Percentiles rank a stretch among this genome's conserved stretches.
These are phyloP conservation scores for Xylariaceae sp. DNA, from an alignment of 2,329 filamentous ascomycete species.

Conservation along the genomic window DNA sequence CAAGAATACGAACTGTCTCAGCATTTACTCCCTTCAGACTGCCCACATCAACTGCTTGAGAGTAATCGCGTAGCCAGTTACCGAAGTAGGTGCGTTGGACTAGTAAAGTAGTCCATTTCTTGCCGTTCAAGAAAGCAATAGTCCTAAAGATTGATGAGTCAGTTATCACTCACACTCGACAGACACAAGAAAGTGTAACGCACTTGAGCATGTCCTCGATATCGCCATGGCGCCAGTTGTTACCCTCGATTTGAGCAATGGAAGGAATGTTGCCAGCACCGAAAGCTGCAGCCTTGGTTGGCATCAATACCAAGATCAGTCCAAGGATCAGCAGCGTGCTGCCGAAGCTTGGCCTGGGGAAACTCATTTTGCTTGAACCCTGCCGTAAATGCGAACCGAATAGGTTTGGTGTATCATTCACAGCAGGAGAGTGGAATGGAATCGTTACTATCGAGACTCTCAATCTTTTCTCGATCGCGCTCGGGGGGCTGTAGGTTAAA, in stretches of 20 bases:
- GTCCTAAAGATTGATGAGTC: slow-evolving; percentile 35
- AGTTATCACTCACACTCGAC: background rate
- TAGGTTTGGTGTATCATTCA: too few relatives aligned
- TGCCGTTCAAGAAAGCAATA: slow-evolving; percentile 70
- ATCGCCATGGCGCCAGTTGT: slow-evolving; percentile 70
- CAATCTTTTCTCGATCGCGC: too few relatives aligned
- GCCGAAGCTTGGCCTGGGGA: slow-evolving; percentile 44
- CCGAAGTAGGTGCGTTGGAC: slow-evolving; percentile 79
- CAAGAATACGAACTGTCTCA: slow-evolving; percentile 72
- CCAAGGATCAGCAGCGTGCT: slow-evolving; percentile 50
- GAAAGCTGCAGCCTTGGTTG: slow-evolving; percentile 56
- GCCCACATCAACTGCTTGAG: slow-evolving; percentile 76
- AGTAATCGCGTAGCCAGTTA: slow-evolving; percentile 84
- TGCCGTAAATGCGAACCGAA: too few relatives aligned
- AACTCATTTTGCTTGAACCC: slow-evolving; percentile 39
- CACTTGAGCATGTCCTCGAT: slow-evolving; percentile 75
- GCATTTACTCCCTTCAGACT: slow-evolving; percentile 75
- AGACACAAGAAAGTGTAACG: slow-evolving; percentile 1
- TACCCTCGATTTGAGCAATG: slow-evolving; percentile 58
- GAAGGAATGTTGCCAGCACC: slow-evolving; percentile 70
- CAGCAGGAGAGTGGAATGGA: too few relatives aligned
- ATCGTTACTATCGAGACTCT: too few relatives aligned
- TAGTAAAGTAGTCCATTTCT: slow-evolving; percentile 80
- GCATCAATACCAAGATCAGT: slow-evolving; percentile 54
- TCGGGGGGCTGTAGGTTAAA: too few relatives aligned